Base-by-base conservation (phyloP, 2,329 filamentous ascomycete species). In the Bisporella sp. region DNA sequence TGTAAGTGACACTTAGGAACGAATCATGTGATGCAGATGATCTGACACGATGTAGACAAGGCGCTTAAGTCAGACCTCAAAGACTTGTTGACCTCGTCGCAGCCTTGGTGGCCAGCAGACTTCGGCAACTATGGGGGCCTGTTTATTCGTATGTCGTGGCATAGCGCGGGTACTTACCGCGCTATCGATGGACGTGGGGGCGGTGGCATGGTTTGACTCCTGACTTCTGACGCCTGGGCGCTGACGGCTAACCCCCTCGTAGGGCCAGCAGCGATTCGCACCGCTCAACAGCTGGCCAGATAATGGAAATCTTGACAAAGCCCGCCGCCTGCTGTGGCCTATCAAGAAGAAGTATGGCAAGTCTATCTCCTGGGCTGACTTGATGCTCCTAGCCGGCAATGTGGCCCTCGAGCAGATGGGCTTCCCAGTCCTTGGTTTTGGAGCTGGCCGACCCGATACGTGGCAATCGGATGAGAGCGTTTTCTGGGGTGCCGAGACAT, bases 271-370 rank as follows among this genome's bases (percentile, higher is more conserved):
- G 71, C 81, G 87, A 40, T 90, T 90, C 61, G 85, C 86, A 48
- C 86, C 87, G 5, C 80, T 90, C 65, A 89, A 89, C 77, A 82
- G 81, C 73, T 90, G 86, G 86, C 86, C 86, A 40, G 86, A 90
- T 71, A 90, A 90, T 59, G 83, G 81, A 63, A 82, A 74, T 60
- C 77, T 90, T 48, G 86, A 90, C 77, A 90, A 90, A 78, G 86
- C 85, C 31, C 85, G 86, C 50, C 85, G 86, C 56, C 78, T 90
- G 50, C 73, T 90, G 39, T 89, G 85, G 83, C 86, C 86, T 49
- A 82, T 90, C 72, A 90, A 90, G 79, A 84, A 88, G 61, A 90
- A 90, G 76, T 90, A 90, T 58, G 86, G 86, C 66, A 81, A 81
- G 75, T 88, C 86, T 73, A 85, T 90, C 69, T 89, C 86, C 0